Conservation (phyloP, 2,329 filamentous ascomycete species). For the Aspergillus fumigatus region DNA sequence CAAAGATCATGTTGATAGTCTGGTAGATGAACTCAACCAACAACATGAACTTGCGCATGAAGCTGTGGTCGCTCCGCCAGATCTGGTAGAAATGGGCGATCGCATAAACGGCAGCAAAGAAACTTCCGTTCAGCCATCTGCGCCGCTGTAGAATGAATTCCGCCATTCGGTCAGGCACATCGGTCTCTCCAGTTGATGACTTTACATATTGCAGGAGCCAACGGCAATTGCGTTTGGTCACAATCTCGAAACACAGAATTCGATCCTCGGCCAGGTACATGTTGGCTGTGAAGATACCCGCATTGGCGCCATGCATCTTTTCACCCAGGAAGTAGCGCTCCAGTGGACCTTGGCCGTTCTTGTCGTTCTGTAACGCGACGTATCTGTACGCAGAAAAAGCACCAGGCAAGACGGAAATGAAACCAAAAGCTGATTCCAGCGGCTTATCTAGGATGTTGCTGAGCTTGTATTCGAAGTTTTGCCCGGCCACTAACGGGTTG, state of each 20-base stretch:
- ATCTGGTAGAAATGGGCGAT: conserved; percentile 95
- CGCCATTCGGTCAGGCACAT: conserved; percentile 89
- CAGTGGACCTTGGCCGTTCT: conserved; percentile 84
- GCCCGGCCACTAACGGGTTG: conserved; percentile 90
- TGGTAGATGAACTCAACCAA: conserved; percentile 92
- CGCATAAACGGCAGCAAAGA: conserved; percentile 95
- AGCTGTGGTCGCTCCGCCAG: conserved; percentile 85
- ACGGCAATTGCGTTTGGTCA: conserved; percentile 93
- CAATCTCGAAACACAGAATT: conserved; percentile 66
- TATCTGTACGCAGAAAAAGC: conserved; percentile 98
- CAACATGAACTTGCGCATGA: conserved; percentile 82
- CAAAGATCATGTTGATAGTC: conserved; percentile 92
- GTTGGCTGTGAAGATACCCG: conserved; percentile 95
- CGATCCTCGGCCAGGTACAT: conserved; percentile 51
- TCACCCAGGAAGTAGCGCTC: conserved; percentile 98
- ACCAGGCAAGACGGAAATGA: conserved; percentile 93
- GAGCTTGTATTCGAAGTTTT: conserved; percentile 99
- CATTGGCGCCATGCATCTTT: conserved; percentile 87
- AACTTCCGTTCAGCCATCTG: conserved; percentile 96
- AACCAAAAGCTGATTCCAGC: conserved; percentile 93
- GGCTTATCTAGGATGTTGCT: conserved; percentile 99
- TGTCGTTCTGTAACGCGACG: conserved; percentile 92
- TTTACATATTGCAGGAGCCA: conserved; percentile 99
- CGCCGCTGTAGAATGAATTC: conserved; percentile 94
- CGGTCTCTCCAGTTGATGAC: conserved; percentile 91